These are phyloP conservation scores for Staphylotrichum longicolle DNA, from an alignment of 495 filamentous ascomycete species.

Conservation along the genomic window DNA sequence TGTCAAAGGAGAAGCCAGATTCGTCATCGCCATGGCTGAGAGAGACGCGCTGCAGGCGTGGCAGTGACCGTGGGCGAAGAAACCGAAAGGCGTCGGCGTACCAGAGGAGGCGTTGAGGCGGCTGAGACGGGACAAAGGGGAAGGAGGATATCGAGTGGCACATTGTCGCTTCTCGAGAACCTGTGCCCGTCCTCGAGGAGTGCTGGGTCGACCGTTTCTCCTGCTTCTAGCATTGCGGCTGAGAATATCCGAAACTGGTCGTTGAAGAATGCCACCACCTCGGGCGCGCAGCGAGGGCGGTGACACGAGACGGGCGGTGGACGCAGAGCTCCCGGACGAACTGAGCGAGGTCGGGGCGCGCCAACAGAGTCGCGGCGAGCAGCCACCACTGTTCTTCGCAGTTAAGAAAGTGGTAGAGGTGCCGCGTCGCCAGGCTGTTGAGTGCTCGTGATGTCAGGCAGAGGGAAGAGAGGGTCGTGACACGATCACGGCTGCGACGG, in stretches of 20 bases:
- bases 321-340: background rate
- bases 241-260: no score
- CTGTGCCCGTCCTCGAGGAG: background rate
- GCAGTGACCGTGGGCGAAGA: background rate
- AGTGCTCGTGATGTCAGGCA: background rate
- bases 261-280: no score
- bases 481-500: background rate
- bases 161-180: background rate
- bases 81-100: background rate
- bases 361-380: slow-evolving; percentile 2
- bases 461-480: background rate
- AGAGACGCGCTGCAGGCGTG: background rate
- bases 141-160: background rate
- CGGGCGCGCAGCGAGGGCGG: background rate
- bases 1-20: background rate
- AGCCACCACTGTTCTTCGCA: background rate
- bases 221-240: no score
- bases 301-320: background rate
- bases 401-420: background rate
- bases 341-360: background rate
- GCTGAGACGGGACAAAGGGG: slow-evolving; percentile 3
- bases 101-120: background rate
- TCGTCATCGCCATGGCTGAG: background rate
- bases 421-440: background rate
- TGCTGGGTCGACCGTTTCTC: no score